Base-by-base conservation (phyloP, 116 monocot genomes). In the Thalassia testudinum region DNA sequence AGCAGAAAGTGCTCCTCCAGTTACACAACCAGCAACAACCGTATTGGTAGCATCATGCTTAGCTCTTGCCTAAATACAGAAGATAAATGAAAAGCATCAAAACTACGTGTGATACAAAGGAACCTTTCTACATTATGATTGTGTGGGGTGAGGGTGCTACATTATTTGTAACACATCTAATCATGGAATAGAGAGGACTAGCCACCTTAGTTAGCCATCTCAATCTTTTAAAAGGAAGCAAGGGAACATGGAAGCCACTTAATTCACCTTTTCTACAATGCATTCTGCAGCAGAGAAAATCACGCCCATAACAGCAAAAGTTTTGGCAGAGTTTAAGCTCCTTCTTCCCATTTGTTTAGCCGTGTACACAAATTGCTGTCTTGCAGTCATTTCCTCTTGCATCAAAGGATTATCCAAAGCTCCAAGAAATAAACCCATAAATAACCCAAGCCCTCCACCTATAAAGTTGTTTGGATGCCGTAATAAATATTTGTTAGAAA, bases 331-430 rank as follows among this genome's bases (percentile, higher is more conserved):
- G 56, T 66, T 66, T 27, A 60, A 72, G 49, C 93, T 93, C 78
- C 87, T 75, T 59, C 84, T 78, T 2, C 93, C 93, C 93, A 93
- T 93, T 63, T 93, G 93, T 61, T 93, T 92, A n/a, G 83, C 93
- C 24, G 77, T 79, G 55, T 70, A 81, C 57, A 81, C 59, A 23
- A 93, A 74, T 54, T 87, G 93, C 43, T 93, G 68, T 27, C 42
- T 61, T 25, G 75, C 75, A 19, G 71, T 73, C 93, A 93, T 80
- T 50, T 87, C 74, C 21, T 81, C 80, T 64, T 73, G 75, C 61
- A 68, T 79, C 43, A 83, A 22, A 22, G 93, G 93, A 69, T 80
- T 93, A 53, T 93, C 93, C 75, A 93, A 51, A 53, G 93, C 80
- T n/a, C 93, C 87, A 27, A 93, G 58, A 64, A 93, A 81, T 52